Conservation (phyloP, 2,329 filamentous ascomycete species). For the Falciphora oryzae region DNA sequence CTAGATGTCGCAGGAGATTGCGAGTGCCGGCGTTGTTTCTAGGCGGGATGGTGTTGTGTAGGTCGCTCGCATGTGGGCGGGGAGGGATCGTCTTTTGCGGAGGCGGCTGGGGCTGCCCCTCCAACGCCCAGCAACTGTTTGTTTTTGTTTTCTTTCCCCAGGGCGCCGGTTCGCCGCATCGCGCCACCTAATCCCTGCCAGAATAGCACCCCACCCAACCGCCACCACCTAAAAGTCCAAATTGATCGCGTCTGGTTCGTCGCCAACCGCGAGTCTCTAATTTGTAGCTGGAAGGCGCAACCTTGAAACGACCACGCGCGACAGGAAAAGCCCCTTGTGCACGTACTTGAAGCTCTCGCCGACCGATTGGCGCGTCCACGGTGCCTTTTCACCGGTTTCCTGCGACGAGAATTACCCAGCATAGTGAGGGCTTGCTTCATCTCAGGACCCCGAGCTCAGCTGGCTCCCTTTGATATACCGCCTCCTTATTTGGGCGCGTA, state of each 20-base stretch:
- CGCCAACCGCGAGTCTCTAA: not conserved
- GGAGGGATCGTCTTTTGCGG: slow-evolving; percentile 1
- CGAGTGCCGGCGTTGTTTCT: not conserved
- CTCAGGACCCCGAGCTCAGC: too few species aligned
- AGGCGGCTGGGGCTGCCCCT: not conserved
- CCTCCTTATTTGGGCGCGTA: not conserved
- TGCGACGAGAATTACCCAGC: not conserved
- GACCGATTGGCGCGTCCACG: not conserved
- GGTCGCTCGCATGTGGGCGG: slow-evolving; percentile 1
- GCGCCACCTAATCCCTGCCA: slow-evolving; percentile 6
- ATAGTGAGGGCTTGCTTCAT: not conserved
- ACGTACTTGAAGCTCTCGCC: not conserved
- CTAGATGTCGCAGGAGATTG: not conserved
- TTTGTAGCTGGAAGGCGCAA: not conserved
- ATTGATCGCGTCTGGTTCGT: not conserved
- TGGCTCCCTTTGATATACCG: not conserved
- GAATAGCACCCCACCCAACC: not conserved
- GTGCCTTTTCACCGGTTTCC: not conserved
- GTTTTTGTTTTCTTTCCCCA: slow-evolving; percentile 29
- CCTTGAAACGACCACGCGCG: not conserved
- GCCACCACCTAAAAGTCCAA: not conserved
- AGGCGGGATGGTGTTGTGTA: not conserved
- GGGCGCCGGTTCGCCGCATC: not conserved
- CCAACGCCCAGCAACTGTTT: slow-evolving; percentile 25
- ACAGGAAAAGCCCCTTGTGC: not conserved